Conservation (phyloP, 129 eudicot species). For the Erigeron canadensis region DNA sequence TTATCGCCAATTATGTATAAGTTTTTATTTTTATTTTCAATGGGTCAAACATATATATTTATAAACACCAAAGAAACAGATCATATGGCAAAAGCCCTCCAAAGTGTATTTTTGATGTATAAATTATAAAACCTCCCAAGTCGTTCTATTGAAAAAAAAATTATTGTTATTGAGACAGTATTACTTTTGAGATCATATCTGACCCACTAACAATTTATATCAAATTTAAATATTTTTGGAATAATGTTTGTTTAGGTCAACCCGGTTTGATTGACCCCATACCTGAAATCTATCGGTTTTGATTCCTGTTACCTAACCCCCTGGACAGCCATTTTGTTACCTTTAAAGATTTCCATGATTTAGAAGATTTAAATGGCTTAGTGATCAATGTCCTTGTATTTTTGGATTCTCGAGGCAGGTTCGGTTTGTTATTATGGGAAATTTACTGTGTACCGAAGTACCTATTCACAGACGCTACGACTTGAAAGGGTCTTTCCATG, state of each 20-base stretch:
- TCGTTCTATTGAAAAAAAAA: neutral
- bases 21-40: neutral
- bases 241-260: neutral
- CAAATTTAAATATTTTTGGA: neutral
- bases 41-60: neutral
- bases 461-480: constrained; percentile 86
- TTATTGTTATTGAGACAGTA: neutral
- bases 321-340: neutral
- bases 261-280: neutral
- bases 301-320: neutral
- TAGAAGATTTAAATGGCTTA: constrained; percentile 9
- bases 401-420: constrained; percentile 52
- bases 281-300: neutral
- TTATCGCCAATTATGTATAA: neutral
- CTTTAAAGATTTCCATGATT: neutral
- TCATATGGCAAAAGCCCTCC: neutral
- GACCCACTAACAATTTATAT: neutral
- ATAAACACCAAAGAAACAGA: neutral
- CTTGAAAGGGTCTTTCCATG: constrained; percentile 92
- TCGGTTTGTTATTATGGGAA: constrained; percentile 91
- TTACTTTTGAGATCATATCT: neutral
- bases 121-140: neutral
- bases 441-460: constrained; percentile 67
- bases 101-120: neutral
- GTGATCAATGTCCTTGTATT: constrained; percentile 7